Evolutionary conservation across 1,284 basidiomycete genomes (phyloP).

Genomic region (Boletus albobrunnescens): DNA sequence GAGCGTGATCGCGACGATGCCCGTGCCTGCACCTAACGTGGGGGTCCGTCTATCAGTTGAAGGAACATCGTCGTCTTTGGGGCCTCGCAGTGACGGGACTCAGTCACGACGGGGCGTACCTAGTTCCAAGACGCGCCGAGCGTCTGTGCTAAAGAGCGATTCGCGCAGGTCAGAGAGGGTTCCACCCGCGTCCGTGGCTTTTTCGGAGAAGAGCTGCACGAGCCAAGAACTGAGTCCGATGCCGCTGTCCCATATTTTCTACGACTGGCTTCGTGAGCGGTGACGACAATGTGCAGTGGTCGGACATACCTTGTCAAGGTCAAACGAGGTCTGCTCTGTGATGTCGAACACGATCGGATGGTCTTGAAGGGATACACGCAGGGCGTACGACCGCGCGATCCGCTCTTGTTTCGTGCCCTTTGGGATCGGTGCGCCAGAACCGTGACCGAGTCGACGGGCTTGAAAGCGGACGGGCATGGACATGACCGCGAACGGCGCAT

Average conservation of each 20-base stretch:
- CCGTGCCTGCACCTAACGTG: slow-evolving; percentile 71
- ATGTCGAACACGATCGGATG: slow-evolving; percentile 43
- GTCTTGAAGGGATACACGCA: slow-evolving; percentile 37
- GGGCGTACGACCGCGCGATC: slow-evolving; percentile 46
- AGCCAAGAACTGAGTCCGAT: slow-evolving; percentile 79
- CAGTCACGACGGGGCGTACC: no score
- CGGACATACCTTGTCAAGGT: slow-evolving; percentile 76
- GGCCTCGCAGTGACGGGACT: neutral
- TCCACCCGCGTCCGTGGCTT: neutral
- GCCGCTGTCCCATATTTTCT: slow-evolving; percentile 95
- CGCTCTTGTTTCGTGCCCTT: slow-evolving; percentile 60
- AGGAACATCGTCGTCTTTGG: neutral
- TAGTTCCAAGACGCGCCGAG: slow-evolving; percentile 56
- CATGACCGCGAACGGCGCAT: slow-evolving; percentile 51
- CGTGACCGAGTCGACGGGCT: slow-evolving; percentile 15
- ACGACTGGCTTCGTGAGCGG: slow-evolving; percentile 21
- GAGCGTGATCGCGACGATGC: slow-evolving; percentile 71
- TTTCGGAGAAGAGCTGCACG: slow-evolving; percentile 32
- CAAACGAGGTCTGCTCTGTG: slow-evolving; percentile 79
- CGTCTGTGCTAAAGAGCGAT: slow-evolving; percentile 39
- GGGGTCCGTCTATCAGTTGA: neutral
- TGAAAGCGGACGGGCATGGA: slow-evolving; percentile 63
- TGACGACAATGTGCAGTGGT: neutral
- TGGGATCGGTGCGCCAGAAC: slow-evolving; percentile 1
- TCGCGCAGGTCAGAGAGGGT: slow-evolving; percentile 23